Evolutionary conservation across 495 filamentous ascomycete species (phyloP).

Genomic region (Tuber borchii): DNA sequence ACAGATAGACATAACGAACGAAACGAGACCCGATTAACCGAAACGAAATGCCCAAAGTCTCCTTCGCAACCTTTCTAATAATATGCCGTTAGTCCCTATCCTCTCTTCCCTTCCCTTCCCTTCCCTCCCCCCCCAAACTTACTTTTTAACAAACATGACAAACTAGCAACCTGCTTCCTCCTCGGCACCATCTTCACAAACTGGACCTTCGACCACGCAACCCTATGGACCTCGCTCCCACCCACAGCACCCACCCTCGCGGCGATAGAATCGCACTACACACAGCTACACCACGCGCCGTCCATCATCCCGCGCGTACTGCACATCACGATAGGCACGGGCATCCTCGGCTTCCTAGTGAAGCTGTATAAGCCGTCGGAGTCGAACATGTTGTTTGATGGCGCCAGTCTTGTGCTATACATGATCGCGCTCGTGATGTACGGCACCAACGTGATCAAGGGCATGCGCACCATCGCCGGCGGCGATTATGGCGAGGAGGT

Average conservation of each 20-base stretch:
- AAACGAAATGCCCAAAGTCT: slow-evolving; percentile 26
- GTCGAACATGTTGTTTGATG: slow-evolving; percentile 93
- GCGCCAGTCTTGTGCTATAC: slow-evolving; percentile 82
- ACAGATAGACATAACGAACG: neutral
- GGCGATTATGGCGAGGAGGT: slow-evolving; percentile 51
- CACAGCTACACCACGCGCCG: slow-evolving; percentile 76
- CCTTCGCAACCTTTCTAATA: slow-evolving; percentile 92
- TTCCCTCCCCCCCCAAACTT: neutral
- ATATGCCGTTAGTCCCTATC: slow-evolving; percentile 66
- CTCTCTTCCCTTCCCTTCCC: slow-evolving; percentile 3
- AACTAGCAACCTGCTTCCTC: slow-evolving; percentile 82
- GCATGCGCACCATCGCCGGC: slow-evolving; percentile 63
- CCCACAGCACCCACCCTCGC: slow-evolving; percentile 30
- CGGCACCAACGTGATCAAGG: slow-evolving; percentile 89
- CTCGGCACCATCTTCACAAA: slow-evolving; percentile 95
- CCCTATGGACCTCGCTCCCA: slow-evolving; percentile 60
- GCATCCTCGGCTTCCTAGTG: slow-evolving; percentile 79
- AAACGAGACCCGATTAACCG: neutral
- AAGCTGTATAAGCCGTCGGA: slow-evolving; percentile 91
- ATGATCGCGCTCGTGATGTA: slow-evolving; percentile 87
- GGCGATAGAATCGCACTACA: slow-evolving; percentile 70
- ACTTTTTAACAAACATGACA: slow-evolving; percentile 9
- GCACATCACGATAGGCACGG: slow-evolving; percentile 82
- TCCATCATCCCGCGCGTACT: slow-evolving; percentile 86
- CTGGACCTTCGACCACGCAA: slow-evolving; percentile 96